These are phyloP conservation scores for Blastobotrys arbuscula DNA, from an alignment of 1,139 yeast genomes.

Conservation along the genomic window DNA sequence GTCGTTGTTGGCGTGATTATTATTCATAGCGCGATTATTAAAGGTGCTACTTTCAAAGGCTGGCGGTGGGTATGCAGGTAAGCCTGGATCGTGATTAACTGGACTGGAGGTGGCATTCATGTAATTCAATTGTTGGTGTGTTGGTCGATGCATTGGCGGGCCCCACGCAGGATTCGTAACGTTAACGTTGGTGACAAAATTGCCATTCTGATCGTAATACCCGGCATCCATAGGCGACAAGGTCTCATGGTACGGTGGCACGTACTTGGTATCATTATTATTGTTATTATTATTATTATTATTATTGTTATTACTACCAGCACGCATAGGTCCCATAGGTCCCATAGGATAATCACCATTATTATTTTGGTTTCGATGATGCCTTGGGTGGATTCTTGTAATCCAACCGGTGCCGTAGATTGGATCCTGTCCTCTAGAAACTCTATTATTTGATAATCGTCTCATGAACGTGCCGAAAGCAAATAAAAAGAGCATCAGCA, in stretches of 20 bases:
- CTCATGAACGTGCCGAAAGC: background rate
- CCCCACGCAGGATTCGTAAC: background rate
- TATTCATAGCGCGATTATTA: background rate
- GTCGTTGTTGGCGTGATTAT: background rate
- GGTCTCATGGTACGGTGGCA: conserved; percentile 37
- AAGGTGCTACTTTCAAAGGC: background rate
- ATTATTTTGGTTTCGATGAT: background rate
- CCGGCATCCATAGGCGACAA: conserved; percentile 72
- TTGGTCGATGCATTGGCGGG: conserved; percentile 6
- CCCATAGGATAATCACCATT: background rate
- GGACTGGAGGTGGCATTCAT: background rate
- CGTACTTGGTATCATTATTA: conserved; percentile 5
- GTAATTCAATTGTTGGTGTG: too few species aligned
- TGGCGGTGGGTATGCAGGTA: background rate
- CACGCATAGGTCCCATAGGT: too few species aligned
- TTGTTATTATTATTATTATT: too few species aligned
- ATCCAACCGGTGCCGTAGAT: background rate
- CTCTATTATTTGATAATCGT: background rate
- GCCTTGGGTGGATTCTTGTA: background rate
- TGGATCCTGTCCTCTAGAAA: background rate
- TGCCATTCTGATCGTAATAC: conserved; percentile 67
- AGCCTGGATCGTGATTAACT: background rate
- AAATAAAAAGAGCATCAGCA: background rate
- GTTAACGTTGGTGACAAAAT: conserved; percentile 33
- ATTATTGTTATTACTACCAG: background rate